These are phyloP conservation scores for Knufia petricola DNA, from an alignment of 2,329 filamentous ascomycete genomes.

Conservation along the genomic window DNA sequence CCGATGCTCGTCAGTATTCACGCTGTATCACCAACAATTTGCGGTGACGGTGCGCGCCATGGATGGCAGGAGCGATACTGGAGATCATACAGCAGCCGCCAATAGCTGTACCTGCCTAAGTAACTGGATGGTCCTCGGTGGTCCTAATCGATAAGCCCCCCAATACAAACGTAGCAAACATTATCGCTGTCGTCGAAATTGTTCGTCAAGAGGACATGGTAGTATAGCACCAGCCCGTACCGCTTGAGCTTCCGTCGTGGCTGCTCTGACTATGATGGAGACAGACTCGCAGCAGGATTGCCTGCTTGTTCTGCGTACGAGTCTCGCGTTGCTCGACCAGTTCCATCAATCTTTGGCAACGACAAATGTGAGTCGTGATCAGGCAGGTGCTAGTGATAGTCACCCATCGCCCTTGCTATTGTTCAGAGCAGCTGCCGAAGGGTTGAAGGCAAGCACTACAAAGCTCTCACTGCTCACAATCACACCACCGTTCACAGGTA, in stretches of 20 bases:
- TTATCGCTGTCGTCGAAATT: background rate
- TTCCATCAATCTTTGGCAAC: constrained; percentile 31
- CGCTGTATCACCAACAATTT: no score
- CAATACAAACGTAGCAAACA: background rate
- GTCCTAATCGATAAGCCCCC: background rate
- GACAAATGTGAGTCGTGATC: constrained; percentile 13
- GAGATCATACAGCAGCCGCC: no score
- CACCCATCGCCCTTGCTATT: constrained; percentile 48
- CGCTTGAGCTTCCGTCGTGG: background rate
- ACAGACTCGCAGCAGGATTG: constrained; percentile 1
- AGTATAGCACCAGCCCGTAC: background rate
- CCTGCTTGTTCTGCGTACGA: constrained; percentile 25
- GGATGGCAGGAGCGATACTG: no score
- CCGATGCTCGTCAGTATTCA: no score
- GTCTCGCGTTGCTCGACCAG: constrained; percentile 30
- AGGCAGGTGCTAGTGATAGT: constrained; percentile 1
- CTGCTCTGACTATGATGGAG: no score
- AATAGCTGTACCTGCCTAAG: no score
- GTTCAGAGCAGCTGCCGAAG: constrained; percentile 59
- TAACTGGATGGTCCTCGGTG: no score
- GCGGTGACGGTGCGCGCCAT: no score
- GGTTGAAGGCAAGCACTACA: constrained; percentile 74
- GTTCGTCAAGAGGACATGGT: background rate
- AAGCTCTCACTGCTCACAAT: constrained; percentile 81
- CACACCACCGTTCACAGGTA: constrained; percentile 75